phyloP scores from a whole-genome alignment of 305 asterid genomes.

The Fraxinus paxiana region DNA sequence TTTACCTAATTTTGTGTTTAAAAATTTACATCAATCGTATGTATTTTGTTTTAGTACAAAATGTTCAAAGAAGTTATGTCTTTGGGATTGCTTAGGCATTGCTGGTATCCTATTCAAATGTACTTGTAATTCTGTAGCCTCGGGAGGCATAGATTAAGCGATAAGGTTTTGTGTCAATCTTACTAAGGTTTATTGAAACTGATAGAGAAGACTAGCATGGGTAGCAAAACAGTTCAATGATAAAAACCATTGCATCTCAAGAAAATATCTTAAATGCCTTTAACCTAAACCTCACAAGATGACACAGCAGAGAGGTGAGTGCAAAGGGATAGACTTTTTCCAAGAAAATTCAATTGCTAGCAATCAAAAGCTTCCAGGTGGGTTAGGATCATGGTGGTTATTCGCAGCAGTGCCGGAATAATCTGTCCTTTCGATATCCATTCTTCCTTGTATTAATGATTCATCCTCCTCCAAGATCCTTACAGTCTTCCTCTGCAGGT shows the following conservation, averaged over 20 bases:
- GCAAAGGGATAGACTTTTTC: not conserved
- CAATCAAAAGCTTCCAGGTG: constrained; percentile 32
- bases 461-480: constrained; percentile 10
- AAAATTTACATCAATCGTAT: not conserved
- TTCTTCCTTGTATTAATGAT: constrained; percentile 19
- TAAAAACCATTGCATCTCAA: not conserved
- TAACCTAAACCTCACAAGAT: not conserved
- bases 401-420: constrained; percentile 55
- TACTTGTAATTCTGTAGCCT: not conserved
- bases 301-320: not conserved
- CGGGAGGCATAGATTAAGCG: not conserved
- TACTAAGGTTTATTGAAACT: not conserved
- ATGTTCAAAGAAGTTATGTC: not conserved
- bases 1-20: not conserved
- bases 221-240: not conserved
- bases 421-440: constrained; percentile 34
- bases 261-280: not conserved
- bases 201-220: not conserved
- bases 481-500: not conserved
- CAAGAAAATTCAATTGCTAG: not conserved
- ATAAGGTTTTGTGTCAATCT: not conserved
- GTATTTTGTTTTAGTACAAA: not conserved
- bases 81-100: not conserved
- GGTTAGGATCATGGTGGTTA: constrained; percentile 48
- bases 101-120: not conserved